Evolutionary conservation across 805 yeast genomes (phyloP).

Genomic region (Soucietia sequanensis): DNA sequence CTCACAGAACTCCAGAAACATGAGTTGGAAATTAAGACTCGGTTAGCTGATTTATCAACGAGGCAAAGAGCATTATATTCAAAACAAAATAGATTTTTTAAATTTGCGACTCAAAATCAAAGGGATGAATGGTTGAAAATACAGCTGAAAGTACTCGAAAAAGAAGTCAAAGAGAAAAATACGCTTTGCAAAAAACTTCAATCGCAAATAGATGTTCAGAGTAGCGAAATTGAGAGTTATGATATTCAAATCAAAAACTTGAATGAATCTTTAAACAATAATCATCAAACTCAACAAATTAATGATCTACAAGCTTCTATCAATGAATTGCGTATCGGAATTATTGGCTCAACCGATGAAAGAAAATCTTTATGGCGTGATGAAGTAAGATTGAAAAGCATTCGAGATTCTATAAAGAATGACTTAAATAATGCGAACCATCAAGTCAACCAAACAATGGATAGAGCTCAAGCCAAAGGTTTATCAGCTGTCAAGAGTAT

Average conservation of each 20-base stretch:
- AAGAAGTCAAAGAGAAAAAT: conserved; percentile 25
- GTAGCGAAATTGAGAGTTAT: conserved; percentile 22
- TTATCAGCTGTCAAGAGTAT: conserved; percentile 67
- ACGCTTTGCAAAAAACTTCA: conserved; percentile 20
- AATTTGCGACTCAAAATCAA: conserved; percentile 53
- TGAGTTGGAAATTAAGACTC: conserved; percentile 41
- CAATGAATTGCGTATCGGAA: conserved; percentile 40
- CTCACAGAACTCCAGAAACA: conserved; percentile 34
- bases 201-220: conserved; percentile 16
- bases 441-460: conserved; percentile 69
- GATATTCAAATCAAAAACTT: conserved; percentile 13
- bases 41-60: conserved; percentile 42
- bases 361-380: conserved; percentile 78
- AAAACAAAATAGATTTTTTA: conserved; percentile 68
- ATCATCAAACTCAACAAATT: conserved; percentile 5
- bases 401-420: conserved; percentile 51
- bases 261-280: conserved; percentile 5
- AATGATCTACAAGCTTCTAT: conserved; percentile 32
- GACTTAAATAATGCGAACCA: conserved; percentile 60
- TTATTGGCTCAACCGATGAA: conserved; percentile 54
- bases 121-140: conserved; percentile 65
- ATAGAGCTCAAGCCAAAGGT: conserved; percentile 66
- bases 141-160: conserved; percentile 44
- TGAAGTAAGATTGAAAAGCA: conserved; percentile 62
- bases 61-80: conserved; percentile 60